These are phyloP conservation scores for Saccharomyces paradoxus DNA, from an alignment of 805 yeast genomes.

Conservation along the genomic window DNA sequence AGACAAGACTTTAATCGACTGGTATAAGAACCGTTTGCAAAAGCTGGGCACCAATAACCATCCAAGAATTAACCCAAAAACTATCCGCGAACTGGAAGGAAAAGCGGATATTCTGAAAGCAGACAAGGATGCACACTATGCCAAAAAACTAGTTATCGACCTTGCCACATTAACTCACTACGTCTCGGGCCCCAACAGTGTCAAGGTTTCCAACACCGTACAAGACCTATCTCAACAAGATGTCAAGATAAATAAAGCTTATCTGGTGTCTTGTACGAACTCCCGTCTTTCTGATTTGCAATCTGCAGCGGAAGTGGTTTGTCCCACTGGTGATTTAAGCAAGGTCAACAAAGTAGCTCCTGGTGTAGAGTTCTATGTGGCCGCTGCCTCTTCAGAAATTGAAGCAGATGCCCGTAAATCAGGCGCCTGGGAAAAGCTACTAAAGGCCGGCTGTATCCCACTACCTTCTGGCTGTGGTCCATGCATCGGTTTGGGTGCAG, in stretches of 20 bases:
- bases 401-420: slow-evolving; percentile 83
- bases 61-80: slow-evolving; percentile 65
- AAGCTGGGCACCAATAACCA: slow-evolving; percentile 56
- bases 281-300: slow-evolving; percentile 86
- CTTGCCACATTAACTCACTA: slow-evolving; percentile 74
- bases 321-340: slow-evolving; percentile 26
- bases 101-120: slow-evolving; percentile 31
- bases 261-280: slow-evolving; percentile 95
- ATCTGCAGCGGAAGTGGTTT: slow-evolving; percentile 87
- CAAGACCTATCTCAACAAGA: slow-evolving; percentile 64
- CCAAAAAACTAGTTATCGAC: slow-evolving; percentile 79
- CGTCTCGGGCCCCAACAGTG: slow-evolving; percentile 95
- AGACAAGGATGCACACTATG: slow-evolving; percentile 76
- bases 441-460: slow-evolving; percentile 90
- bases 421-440: slow-evolving; percentile 87
- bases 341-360: slow-evolving; percentile 61
- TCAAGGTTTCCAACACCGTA: slow-evolving; percentile 77
- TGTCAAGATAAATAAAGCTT: slow-evolving; percentile 83
- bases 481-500: slow-evolving; percentile 95
- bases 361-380: slow-evolving; percentile 91
- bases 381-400: slow-evolving; percentile 92
- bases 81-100: slow-evolving; percentile 38
- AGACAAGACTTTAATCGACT: slow-evolving; percentile 65
- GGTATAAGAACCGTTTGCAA: slow-evolving; percentile 61
- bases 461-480: slow-evolving; percentile 99